Conservation (phyloP, 108 stramenopile species). For the Pseudonitzschia pungens region DNA sequence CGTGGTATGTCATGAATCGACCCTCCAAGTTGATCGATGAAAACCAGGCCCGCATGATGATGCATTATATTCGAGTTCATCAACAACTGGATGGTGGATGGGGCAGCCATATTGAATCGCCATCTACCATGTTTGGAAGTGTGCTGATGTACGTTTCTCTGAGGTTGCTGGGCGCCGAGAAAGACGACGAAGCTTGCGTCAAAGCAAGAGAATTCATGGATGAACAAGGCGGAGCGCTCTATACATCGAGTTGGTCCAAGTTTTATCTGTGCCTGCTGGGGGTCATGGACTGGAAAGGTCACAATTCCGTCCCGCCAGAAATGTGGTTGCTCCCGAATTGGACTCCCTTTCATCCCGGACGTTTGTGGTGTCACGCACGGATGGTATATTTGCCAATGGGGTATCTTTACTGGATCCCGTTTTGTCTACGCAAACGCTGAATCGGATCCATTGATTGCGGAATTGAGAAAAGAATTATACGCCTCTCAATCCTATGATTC, state of each 20-base stretch:
- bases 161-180: slow-evolving; percentile 81
- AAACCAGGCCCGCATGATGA: slow-evolving; percentile 64
- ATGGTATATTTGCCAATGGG: slow-evolving; percentile 99
- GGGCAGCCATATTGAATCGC: slow-evolving; percentile 98
- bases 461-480: slow-evolving; percentile 81
- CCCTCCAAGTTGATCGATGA: slow-evolving; percentile 63
- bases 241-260: slow-evolving; percentile 96
- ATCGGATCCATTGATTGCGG: slow-evolving; percentile 66
- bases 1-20: slow-evolving; percentile 83
- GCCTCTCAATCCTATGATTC: slow-evolving; percentile 53
- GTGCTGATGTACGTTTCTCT: slow-evolving; percentile 89
- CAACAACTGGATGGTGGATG: slow-evolving; percentile 98
- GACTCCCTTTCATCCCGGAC: slow-evolving; percentile 97
- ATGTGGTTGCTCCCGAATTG: slow-evolving; percentile 98
- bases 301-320: slow-evolving; percentile 95
- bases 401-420: slow-evolving; percentile 86
- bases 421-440: slow-evolving; percentile 76
- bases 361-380: slow-evolving; percentile 98
- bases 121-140: slow-evolving; percentile 97
- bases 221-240: slow-evolving; percentile 88
- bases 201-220: slow-evolving; percentile 74
- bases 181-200: slow-evolving; percentile 50
- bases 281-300: slow-evolving; percentile 92
- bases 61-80: slow-evolving; percentile 88
- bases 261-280: slow-evolving; percentile 97